Conservation (phyloP, 2,329 filamentous ascomycete species). For the Ophiocordyceps robertsii region DNA sequence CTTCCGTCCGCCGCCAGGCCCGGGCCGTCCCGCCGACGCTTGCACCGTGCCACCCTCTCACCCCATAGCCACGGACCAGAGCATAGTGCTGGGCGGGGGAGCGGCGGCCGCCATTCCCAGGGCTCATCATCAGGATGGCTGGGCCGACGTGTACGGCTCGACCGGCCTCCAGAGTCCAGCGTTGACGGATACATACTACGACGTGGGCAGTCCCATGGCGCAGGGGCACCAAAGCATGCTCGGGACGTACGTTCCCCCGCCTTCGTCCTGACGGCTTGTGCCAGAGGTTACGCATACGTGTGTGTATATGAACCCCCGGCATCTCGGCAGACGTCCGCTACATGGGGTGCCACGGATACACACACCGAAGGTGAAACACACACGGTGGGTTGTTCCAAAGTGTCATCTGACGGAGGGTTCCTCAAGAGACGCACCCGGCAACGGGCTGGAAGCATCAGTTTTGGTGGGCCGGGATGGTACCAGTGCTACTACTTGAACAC, state of each 20-base stretch:
- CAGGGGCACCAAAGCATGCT: not conserved
- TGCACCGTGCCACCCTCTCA: not conserved
- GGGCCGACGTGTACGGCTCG: not conserved
- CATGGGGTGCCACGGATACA: no score
- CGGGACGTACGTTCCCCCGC: not conserved
- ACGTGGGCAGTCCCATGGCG: not conserved
- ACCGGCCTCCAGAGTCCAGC: slow-evolving; percentile 1
- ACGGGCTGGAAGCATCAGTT: no score
- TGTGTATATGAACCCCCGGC: no score
- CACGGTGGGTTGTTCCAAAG: no score
- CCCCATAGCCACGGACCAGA: not conserved
- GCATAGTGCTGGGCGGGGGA: not conserved
- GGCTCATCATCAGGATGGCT: not conserved
- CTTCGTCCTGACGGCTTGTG: not conserved
- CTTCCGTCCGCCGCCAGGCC: not conserved
- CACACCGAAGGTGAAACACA: no score
- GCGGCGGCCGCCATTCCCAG: not conserved
- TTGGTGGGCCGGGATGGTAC: no score
- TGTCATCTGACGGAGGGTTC: no score
- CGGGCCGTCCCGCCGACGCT: not conserved
- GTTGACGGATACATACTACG: not conserved
- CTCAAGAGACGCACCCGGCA: no score
- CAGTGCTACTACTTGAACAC: no score
- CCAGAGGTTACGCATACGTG: not conserved
- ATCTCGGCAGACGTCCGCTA: no score